Conservation (phyloP, 305 asterid species). For the Euphrasia arctica region DNA sequence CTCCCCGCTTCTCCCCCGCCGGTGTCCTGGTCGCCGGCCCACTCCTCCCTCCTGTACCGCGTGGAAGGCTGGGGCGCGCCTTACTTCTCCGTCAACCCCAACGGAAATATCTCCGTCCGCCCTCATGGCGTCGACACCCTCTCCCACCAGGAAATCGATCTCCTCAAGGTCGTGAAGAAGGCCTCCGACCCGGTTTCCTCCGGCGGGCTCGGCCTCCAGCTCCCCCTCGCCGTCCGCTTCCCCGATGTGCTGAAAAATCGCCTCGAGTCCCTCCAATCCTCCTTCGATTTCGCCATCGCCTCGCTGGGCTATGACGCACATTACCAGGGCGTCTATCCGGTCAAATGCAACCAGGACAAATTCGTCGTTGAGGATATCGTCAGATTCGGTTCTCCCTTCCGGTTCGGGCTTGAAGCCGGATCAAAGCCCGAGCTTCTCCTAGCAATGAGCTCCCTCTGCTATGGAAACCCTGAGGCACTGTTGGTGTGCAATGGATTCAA, state of each 20-base stretch:
- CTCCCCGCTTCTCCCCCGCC: slow-evolving; percentile 49
- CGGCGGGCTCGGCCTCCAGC: slow-evolving; percentile 83
- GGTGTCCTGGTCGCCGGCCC: slow-evolving; percentile 60
- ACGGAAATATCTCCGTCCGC: slow-evolving; percentile 72
- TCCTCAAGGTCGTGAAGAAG: slow-evolving; percentile 81
- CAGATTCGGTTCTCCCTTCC: slow-evolving; percentile 64
- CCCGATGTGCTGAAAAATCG: slow-evolving; percentile 82
- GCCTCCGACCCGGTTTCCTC: slow-evolving; percentile 57
- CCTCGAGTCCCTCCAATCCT: slow-evolving; percentile 66
- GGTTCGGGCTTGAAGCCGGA: slow-evolving; percentile 95
- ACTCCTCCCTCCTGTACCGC: slow-evolving; percentile 61
- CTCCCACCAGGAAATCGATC: slow-evolving; percentile 85
- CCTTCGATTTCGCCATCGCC: slow-evolving; percentile 61
- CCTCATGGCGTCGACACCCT: slow-evolving; percentile 67
- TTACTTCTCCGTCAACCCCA: slow-evolving; percentile 68
- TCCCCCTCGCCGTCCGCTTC: slow-evolving; percentile 77
- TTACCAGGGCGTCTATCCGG: slow-evolving; percentile 96
- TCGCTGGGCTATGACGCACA: slow-evolving; percentile 64
- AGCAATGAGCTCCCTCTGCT: slow-evolving; percentile 84
- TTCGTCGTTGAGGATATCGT: slow-evolving; percentile 89
- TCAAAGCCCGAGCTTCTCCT: slow-evolving; percentile 95
- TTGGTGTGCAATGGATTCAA: slow-evolving; percentile 93
- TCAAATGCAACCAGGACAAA: slow-evolving; percentile 86
- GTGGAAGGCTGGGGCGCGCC: slow-evolving; percentile 96
- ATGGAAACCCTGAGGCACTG: slow-evolving; percentile 74